A percentile compares a stretch with the other conserved stretches of the same genome.
Evolutionary conservation across 495 filamentous ascomycete species (phyloP).

Genomic region (Chaetomium cochliodes): DNA sequence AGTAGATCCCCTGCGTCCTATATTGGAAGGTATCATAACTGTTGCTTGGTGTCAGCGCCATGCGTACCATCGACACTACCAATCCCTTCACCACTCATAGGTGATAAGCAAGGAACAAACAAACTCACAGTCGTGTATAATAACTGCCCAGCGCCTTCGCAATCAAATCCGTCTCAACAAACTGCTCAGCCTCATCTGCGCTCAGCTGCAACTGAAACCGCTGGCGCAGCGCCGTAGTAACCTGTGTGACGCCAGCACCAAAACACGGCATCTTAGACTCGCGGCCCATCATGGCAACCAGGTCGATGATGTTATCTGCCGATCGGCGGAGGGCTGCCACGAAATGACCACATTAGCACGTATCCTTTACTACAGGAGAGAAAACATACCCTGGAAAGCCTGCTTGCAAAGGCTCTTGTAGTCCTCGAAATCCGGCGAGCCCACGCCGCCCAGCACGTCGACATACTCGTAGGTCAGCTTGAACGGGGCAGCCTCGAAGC

Average conservation of each 20-base stretch:
- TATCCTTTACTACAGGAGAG: background rate
- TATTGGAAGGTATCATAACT: constrained; percentile 82
- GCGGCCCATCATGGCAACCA: constrained; percentile 73
- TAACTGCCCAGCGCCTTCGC: constrained; percentile 71
- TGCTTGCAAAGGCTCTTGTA: constrained; percentile 71
- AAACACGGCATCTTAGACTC: constrained; percentile 78
- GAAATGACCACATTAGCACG: background rate
- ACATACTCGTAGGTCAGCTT: constrained; percentile 77
- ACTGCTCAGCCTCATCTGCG: constrained; percentile 68
- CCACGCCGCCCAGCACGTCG: constrained; percentile 67
- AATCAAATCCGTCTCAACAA: constrained; percentile 69
- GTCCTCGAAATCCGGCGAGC: constrained; percentile 59
- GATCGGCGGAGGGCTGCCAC: constrained; percentile 60
- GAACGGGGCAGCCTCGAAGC: constrained; percentile 77
- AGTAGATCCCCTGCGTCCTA: constrained; percentile 77
- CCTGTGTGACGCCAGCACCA: constrained; percentile 59
- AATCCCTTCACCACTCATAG: constrained; percentile 9
- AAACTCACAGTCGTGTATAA: constrained; percentile 68
- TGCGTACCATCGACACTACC: background rate
- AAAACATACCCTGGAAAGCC: constrained; percentile 63
- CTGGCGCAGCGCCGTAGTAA: constrained; percentile 59
- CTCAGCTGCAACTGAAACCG: constrained; percentile 73
- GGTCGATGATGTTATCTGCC: constrained; percentile 68
- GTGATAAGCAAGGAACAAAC: background rate
- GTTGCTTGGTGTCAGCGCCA: background rate